Conservation (phyloP, 1,139 yeast genomes). For the Debaryomyces subglobosus region DNA sequence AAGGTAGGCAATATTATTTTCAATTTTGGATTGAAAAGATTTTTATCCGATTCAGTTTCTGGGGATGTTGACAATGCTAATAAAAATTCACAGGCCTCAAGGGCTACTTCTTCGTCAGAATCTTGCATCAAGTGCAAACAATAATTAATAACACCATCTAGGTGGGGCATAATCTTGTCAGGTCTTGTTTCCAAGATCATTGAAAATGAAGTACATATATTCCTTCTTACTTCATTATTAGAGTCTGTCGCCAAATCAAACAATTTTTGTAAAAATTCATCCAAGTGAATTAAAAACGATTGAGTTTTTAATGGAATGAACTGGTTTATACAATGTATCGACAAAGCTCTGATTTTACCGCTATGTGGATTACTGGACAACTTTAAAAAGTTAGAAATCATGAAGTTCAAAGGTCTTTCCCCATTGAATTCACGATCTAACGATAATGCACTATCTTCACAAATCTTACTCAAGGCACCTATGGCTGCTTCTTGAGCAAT, state of each 20-base stretch:
- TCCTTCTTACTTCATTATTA: conserved; percentile 63
- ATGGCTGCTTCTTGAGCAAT: conserved; percentile 66
- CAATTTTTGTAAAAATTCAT: conserved; percentile 62
- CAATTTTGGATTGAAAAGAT: conserved; percentile 59
- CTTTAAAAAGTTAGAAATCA: conserved; percentile 66
- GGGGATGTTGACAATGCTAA: conserved; percentile 67
- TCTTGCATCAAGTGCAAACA: conserved; percentile 79
- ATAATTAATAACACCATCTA: conserved; percentile 83
- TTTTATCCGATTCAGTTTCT: conserved; percentile 50
- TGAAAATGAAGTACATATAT: conserved; percentile 81
- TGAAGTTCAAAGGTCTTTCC: conserved; percentile 64
- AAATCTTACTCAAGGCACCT: conserved; percentile 79
- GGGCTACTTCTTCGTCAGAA: conserved; percentile 67
- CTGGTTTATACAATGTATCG: conserved; percentile 76
- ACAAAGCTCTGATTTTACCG: conserved; percentile 59
- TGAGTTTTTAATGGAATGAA: conserved; percentile 72
- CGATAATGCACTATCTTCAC: conserved; percentile 73
- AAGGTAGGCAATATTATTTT: conserved; percentile 71
- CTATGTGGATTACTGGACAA: conserved; percentile 42
- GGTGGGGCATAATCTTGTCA: conserved; percentile 76
- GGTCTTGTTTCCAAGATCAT: conserved; percentile 75
- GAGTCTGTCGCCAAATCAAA: conserved; percentile 67
- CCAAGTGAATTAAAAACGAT: conserved; percentile 64
- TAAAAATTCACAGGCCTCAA: conserved; percentile 92
- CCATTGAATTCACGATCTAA: conserved; percentile 68